Conservation (phyloP, 805 yeast species). For the Candida easanensis region DNA sequence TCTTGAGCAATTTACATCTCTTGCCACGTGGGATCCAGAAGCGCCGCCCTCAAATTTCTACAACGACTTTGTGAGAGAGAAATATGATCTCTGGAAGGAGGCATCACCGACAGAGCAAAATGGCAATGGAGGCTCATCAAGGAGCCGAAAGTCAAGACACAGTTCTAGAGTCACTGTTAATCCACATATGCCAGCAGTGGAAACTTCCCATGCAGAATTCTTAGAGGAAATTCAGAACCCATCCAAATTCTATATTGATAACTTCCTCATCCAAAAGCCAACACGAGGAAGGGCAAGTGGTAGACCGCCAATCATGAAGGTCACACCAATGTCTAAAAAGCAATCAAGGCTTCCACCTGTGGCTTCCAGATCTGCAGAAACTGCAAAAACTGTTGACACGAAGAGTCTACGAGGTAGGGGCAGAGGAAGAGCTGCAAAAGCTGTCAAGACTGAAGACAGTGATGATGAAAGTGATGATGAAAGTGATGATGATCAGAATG, state of each 20-base stretch:
- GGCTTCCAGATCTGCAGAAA: not conserved
- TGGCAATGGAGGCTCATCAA: conserved; percentile 5
- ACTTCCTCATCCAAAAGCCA: conserved; percentile 15
- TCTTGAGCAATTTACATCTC: conserved; percentile 55
- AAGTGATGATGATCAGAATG: conserved; percentile 4
- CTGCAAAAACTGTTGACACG: not conserved
- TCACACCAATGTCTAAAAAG: conserved; percentile 3
- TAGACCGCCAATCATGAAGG: not conserved
- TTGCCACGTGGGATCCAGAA: conserved; percentile 60
- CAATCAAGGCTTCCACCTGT: not conserved
- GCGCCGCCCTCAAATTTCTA: conserved; percentile 35
- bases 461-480: conserved; percentile 9
- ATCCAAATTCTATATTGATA: conserved; percentile 20
- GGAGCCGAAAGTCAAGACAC: conserved; percentile 22
- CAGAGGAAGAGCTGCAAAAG: not conserved
- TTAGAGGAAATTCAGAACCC: conserved; percentile 21
- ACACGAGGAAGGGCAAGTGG: conserved; percentile 1
- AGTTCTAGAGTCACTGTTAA: conserved; percentile 20
- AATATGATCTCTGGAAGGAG: conserved; percentile 29
- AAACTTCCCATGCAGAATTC: conserved; percentile 14
- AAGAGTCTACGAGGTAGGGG: not conserved
- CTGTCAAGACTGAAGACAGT: conserved; percentile 2
- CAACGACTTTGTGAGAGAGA: conserved; percentile 30
- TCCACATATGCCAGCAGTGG: conserved; percentile 19
- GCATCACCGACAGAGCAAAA: not conserved